Evolutionary conservation across 805 yeast genomes (phyloP).

Genomic region (Wickerhamiella musiphila): DNA sequence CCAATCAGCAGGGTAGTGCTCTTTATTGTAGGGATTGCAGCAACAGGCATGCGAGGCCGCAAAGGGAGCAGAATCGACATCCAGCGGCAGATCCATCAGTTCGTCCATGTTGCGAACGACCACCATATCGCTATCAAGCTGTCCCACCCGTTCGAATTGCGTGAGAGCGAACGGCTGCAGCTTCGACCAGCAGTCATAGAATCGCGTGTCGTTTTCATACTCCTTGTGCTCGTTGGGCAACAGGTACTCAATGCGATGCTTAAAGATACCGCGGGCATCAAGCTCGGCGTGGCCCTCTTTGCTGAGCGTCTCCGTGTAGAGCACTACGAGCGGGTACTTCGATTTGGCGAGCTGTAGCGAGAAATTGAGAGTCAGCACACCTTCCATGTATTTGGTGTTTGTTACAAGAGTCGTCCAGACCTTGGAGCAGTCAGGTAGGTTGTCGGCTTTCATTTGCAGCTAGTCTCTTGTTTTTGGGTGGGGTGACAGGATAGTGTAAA

Average conservation of each 20-base stretch:
- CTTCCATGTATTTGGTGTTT: conserved; percentile 32
- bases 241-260: conserved; percentile 27
- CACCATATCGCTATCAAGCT: conserved; percentile 43
- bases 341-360: conserved; percentile 29
- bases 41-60: conserved; percentile 49
- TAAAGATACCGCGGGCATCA: conserved; percentile 26
- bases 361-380: conserved; percentile 33
- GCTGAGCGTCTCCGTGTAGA: conserved; percentile 33
- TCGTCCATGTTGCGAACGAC: conserved; percentile 43
- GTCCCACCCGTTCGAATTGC: conserved; percentile 37
- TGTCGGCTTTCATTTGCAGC: conserved; percentile 1
- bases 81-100: conserved; percentile 31
- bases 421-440: conserved; percentile 6
- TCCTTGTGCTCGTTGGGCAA: conserved; percentile 29
- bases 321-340: conserved; percentile 33
- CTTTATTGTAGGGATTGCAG: conserved; percentile 36
- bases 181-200: conserved; percentile 47
- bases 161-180: conserved; percentile 34
- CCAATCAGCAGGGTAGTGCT: conserved; percentile 42
- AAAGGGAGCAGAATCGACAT: conserved; percentile 23
- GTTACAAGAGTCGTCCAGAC: conserved; percentile 45
- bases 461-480: no score
- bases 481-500: no score
- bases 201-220: conserved; percentile 33
- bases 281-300: conserved; percentile 27